Conservation (phyloP, 108 stramenopile genomes). For the Nitzschia palea region DNA sequence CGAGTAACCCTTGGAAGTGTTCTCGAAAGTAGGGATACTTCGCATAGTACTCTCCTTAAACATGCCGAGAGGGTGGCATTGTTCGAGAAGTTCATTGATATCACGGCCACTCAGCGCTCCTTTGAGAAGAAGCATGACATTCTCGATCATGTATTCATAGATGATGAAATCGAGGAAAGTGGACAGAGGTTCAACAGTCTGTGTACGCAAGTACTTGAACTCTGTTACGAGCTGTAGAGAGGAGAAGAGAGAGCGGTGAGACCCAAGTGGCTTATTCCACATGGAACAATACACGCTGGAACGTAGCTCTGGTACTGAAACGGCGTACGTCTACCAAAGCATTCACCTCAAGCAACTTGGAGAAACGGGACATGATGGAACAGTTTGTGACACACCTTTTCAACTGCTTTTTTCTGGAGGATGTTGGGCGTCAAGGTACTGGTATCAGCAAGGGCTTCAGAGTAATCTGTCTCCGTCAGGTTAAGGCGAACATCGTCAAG, state of each 20-base stretch:
- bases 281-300: no score
- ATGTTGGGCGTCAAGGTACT: constrained; percentile 71
- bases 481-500: constrained; percentile 97
- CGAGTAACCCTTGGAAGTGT: constrained; percentile 89
- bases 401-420: constrained; percentile 83
- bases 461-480: constrained; percentile 97
- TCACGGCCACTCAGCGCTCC: constrained; percentile 94
- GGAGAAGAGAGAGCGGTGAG: not conserved
- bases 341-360: no score
- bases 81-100: constrained; percentile 95
- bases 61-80: constrained; percentile 98
- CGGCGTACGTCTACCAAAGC: no score
- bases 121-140: constrained; percentile 98
- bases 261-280: no score
- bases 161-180: constrained; percentile 99
- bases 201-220: constrained; percentile 97
- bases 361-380: no score
- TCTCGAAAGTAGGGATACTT: constrained; percentile 96
- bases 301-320: no score
- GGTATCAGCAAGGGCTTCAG: constrained; percentile 85
- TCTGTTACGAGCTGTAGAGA: constrained; percentile 88
- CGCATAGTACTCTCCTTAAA: constrained; percentile 98
- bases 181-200: constrained; percentile 93
- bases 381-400: constrained; percentile 86
- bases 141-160: constrained; percentile 99